These are phyloP conservation scores for Kalanchoe fedtschenkoi DNA, from an alignment of 164 flowering plant species.

Conservation along the genomic window DNA sequence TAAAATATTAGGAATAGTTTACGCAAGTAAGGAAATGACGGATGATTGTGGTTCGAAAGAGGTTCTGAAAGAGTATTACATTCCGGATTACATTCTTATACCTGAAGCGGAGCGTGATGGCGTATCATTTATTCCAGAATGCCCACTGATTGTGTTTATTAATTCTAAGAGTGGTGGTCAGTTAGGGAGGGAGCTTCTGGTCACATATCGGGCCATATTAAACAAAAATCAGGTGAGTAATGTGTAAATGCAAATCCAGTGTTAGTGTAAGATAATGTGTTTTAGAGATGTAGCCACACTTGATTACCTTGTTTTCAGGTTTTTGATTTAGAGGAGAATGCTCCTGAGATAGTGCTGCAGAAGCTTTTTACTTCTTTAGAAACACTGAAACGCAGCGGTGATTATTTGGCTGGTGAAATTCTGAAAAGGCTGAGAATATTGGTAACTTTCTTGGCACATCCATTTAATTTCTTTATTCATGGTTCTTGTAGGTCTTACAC, in stretches of 20 bases:
- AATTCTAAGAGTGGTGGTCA: slow-evolving; percentile 84
- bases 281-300: not conserved
- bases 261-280: not conserved
- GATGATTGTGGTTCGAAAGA: slow-evolving; percentile 16
- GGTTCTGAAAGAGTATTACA: slow-evolving; percentile 35
- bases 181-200: slow-evolving; percentile 62
- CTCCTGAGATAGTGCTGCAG: slow-evolving; percentile 61
- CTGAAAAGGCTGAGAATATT: slow-evolving; percentile 48
- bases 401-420: slow-evolving; percentile 34
- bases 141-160: slow-evolving; percentile 78
- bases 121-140: slow-evolving; percentile 21
- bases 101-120: slow-evolving; percentile 17
- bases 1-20: too few species aligned
- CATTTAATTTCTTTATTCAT: not conserved
- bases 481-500: not conserved
- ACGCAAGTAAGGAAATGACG: too few species aligned
- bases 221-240: slow-evolving; percentile 51
- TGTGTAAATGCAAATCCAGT: not conserved
- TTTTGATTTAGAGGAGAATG: slow-evolving; percentile 52
- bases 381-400: slow-evolving; percentile 35
- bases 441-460: slow-evolving; percentile 23
- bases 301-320: slow-evolving; percentile 36
- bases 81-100: slow-evolving; percentile 55
- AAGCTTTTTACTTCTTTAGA: slow-evolving; percentile 43
- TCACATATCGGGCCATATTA: slow-evolving; percentile 45